Base-by-base conservation (phyloP, 495 filamentous ascomycete genomes). In the Annulohypoxylon moriforme region DNA sequence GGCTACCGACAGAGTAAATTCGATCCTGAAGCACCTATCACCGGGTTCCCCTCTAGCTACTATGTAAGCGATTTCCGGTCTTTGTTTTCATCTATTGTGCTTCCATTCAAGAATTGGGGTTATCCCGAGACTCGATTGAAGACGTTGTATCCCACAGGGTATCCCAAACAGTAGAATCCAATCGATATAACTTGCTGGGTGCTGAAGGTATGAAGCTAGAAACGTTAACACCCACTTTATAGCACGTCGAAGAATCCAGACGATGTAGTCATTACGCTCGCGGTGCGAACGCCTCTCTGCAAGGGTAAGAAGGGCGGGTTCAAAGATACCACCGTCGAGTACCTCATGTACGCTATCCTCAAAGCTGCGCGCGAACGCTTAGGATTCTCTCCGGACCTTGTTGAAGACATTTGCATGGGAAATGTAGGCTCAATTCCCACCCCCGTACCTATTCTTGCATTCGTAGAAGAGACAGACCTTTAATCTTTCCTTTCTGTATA, bases 171-270 rank as follows among this genome's bases (percentile, higher is more conserved):
- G 36, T n/a, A n/a, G n/a, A 40, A 14, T 40, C 11, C 36, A 40
- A 40, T 49, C 20, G 7, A 25, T 18, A 36, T 1, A 38, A 13
- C 3, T 57, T 55, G 7, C 9, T 55, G 16, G 53, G 2, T 0
- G 3, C 13, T 31, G 25, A 3, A 38, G 6, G 2, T n/a, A 14
- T 7, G 29, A 46, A 52, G 7, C 47, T n/a, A 34, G 18, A 31
- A 20, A 61, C 74, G 49, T 55, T 69, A 20, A 60, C 49, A 27
- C 20, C 65, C 36, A n/a, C 36, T 44, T 47, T 33, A 56, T 74
- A 98, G 94, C 80, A 96, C 93, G 20, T 90, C 92, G 64, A 95
- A 98, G 85, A 96, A 95, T 79, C 89, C 94, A 65, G 96, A 99
- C 81, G 96, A 99, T 86, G 86, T 98, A 16, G 96, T 99, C 69